A percentile compares a stretch with the other conserved stretches of the same genome.
Evolutionary conservation across 768 basidiomycete species (phyloP).

Genomic region (Collybia sp.): DNA sequence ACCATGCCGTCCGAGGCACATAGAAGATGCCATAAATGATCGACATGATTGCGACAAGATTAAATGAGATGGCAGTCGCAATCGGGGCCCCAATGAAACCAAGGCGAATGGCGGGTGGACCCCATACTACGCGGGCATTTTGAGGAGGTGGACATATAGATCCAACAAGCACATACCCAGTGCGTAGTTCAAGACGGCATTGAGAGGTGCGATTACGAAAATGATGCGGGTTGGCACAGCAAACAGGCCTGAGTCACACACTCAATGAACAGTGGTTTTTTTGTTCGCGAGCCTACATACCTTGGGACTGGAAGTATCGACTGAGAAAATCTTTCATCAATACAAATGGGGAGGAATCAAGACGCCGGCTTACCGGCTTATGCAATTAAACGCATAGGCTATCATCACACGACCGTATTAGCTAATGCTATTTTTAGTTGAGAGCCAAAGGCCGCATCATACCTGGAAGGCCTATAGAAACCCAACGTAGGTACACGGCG

Average conservation of each 20-base stretch:
- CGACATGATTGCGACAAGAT: conserved; percentile 66
- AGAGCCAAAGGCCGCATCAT: conserved; percentile 9
- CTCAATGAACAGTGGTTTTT: neutral
- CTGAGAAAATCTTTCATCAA: conserved; percentile 20
- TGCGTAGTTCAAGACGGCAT: conserved; percentile 76
- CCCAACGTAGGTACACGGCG: conserved; percentile 68
- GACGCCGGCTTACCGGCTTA: conserved; percentile 31
- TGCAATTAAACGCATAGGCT: conserved; percentile 50
- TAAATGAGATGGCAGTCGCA: conserved; percentile 85
- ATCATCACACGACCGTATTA: conserved; percentile 1
- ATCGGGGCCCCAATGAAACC: conserved; percentile 94
- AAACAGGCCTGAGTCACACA: conserved; percentile 59
- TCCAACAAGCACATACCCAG: conserved; percentile 46
- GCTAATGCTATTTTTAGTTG: neutral
- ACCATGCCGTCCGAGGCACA: conserved; percentile 75
- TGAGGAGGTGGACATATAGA: neutral
- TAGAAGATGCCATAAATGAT: conserved; percentile 60
- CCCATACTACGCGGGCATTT: conserved; percentile 58
- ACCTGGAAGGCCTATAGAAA: conserved; percentile 76
- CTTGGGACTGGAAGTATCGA: conserved; percentile 83
- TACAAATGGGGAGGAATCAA: neutral
- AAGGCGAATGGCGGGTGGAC: conserved; percentile 68
- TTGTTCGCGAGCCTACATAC: conserved; percentile 25
- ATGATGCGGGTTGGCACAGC: conserved; percentile 81
- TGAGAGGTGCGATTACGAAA: conserved; percentile 79